Evolutionary conservation across 1,139 yeast species (phyloP), one percentile per base, ranked within the genome.

Genomic region (Yamadazyma triangularis): DNA sequence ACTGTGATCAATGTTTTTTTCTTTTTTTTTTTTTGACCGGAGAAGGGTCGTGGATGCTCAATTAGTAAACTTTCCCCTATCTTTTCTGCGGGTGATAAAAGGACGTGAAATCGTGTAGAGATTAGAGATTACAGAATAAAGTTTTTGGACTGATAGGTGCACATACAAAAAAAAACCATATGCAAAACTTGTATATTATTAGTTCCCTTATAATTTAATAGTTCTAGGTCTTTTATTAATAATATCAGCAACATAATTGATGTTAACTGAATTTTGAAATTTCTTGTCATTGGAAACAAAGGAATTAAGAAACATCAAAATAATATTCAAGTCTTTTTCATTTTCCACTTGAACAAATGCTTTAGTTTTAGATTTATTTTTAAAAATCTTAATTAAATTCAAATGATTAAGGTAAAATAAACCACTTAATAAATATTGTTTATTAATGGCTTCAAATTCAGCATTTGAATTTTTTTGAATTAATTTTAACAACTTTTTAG

Each of bases 371-470:
- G 68, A 51, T 48, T 64, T 65, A 45, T 67, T 66, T 42, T 66
- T 67, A 42, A 62, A 58, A 20, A 68, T 64, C 29, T 50, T 47
- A 23, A 67, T 51, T 37, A 67, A 50, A 26, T 47, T 49, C 35
- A 67, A 51, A 38, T 65, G 56, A 41, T 61, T 49, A 40, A 67
- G 51, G 40, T 64, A 67, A 39, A 61, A 67, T 36, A 68, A 53
- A 35, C 65, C 63, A 32, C 66, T 57, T 26, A 68, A 51, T 34
- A 68, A 53, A 41, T 68, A 67, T 40, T 67, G 73, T 47, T 67
- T 68, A 47, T 68, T 66, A 35, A 58, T 53, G 10, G 66, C 51
- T 42, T 67, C 73, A 21, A 63, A 48, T 26, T 50, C 44, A 31
- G 32, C 29, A 21, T 40, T 27, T 33, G 41, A 24, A 31, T 38